Conservation (phyloP, 2,329 filamentous ascomycete species). For the Aspergillus sp. region DNA sequence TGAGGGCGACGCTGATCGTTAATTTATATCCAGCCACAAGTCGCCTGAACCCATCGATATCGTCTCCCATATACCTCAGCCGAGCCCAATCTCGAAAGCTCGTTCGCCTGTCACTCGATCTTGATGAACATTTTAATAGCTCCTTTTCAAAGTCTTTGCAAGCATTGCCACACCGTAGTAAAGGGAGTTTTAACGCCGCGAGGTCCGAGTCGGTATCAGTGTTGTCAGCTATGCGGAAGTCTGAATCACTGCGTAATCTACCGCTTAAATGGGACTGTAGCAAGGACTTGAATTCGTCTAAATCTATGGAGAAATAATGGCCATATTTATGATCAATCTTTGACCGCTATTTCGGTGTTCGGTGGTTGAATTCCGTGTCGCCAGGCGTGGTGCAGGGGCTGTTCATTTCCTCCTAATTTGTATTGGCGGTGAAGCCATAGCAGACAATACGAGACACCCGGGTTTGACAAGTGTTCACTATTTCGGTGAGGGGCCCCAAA, state of each 20-base stretch:
- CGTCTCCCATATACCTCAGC: conserved; percentile 45
- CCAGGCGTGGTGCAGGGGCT: too few species aligned
- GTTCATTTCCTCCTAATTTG: too few species aligned
- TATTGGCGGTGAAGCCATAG: too few species aligned
- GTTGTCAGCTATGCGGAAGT: too few species aligned
- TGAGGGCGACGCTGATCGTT: conserved; percentile 43
- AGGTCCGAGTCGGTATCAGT: conserved; percentile 26
- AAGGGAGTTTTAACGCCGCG: conserved; percentile 35
- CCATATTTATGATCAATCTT: too few species aligned
- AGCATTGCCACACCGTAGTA: conserved; percentile 43
- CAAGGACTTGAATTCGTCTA: too few species aligned
- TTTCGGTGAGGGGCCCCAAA: conserved; percentile 33
- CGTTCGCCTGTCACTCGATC: conserved; percentile 32
- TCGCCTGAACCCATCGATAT: conserved; percentile 43
- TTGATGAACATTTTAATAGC: conserved; percentile 35
- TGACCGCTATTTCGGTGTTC: too few species aligned
- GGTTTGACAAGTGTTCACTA: conserved; percentile 24
- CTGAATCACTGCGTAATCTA: too few species aligned
- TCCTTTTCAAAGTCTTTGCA: conserved; percentile 44
- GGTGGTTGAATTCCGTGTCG: too few species aligned
- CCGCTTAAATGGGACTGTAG: too few species aligned
- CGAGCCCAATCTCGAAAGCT: conserved; percentile 50
- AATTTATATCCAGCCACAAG: conserved; percentile 44
- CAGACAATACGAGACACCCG: too few species aligned
- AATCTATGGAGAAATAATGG: too few species aligned